These are phyloP conservation scores for Picea engelmannii DNA, from an alignment of 83 land plant species.

Conservation along the genomic window DNA sequence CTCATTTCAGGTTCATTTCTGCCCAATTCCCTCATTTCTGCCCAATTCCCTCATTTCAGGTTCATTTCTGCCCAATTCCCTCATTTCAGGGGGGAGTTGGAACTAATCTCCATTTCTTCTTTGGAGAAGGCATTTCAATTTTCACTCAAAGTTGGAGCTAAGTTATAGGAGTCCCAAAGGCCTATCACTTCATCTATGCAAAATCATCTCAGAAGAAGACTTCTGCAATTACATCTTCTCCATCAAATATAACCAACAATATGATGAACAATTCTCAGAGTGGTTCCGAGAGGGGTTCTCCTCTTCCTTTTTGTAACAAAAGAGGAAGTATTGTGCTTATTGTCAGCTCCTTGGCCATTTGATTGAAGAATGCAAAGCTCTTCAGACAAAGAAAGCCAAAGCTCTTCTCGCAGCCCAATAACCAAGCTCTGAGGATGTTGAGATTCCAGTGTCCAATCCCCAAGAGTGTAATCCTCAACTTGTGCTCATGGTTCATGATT, in stretches of 20 bases:
- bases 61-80: neutral
- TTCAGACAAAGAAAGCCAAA: neutral
- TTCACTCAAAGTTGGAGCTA: neutral
- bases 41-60: neutral
- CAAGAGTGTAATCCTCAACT: neutral
- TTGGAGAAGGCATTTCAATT: neutral
- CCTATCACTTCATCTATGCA: neutral
- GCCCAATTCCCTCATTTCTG: too few species aligned
- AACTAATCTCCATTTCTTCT: neutral
- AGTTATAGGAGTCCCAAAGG: neutral
- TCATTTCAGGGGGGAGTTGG: neutral
- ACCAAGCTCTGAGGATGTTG: neutral
- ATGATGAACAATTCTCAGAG: neutral
- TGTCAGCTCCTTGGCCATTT: neutral
- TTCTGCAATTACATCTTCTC: neutral
- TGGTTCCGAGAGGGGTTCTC: neutral
- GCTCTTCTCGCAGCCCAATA: neutral
- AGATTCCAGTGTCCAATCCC: neutral
- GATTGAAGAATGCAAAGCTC: neutral
- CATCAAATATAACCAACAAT: neutral
- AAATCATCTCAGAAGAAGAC: neutral
- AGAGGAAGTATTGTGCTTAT: neutral
- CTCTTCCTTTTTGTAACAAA: neutral
- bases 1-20: neutral
- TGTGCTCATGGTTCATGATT: neutral